Conservation (phyloP, 257 asterid species). For the Linaria vulgaris region DNA sequence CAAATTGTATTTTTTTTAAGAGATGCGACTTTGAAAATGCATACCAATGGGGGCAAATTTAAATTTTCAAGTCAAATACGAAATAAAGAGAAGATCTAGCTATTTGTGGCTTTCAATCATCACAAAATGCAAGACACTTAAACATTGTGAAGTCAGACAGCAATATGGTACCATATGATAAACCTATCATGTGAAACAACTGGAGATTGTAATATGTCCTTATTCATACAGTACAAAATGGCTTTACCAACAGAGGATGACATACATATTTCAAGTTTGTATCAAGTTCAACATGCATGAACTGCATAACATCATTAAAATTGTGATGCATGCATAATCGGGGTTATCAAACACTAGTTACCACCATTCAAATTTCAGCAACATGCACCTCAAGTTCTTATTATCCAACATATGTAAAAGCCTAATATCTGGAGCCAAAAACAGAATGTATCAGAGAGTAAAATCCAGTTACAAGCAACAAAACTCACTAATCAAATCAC, state of each 20-base stretch:
- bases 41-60: not conserved
- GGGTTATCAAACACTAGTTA: not conserved
- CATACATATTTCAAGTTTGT: not conserved
- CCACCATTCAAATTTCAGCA: not conserved
- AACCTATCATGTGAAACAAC: not conserved
- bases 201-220: not conserved
- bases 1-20: not conserved
- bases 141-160: not conserved
- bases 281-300: not conserved
- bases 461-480: not conserved
- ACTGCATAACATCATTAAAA: not conserved
- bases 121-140: not conserved
- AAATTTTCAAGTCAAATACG: not conserved
- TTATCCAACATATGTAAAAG: not conserved
- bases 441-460: not conserved
- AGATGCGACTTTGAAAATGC: not conserved
- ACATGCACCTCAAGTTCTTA: not conserved
- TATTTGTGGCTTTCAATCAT: not conserved
- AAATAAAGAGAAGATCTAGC: not conserved
- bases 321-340: not conserved
- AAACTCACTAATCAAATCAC: not conserved
- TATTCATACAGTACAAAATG: not conserved
- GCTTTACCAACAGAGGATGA: not conserved
- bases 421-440: not conserved
- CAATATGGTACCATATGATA: not conserved